A percentile compares a stretch with the other conserved stretches of the same genome.
These are phyloP conservation scores for Mortierella sp. DNA, from an alignment of 371 early-diverging fungal species.

Conservation along the genomic window DNA sequence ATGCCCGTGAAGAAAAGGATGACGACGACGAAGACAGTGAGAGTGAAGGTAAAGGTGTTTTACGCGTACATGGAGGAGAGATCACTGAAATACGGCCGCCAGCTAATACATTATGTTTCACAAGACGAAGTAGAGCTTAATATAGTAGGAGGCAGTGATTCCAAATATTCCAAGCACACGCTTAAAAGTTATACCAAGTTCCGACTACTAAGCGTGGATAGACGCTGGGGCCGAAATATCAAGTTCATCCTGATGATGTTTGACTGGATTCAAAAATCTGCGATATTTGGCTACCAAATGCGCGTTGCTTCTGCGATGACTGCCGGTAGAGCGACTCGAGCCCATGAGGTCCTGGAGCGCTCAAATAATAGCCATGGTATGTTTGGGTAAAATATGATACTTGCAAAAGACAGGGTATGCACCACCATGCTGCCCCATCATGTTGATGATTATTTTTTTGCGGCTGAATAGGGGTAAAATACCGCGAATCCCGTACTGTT, in stretches of 20 bases:
- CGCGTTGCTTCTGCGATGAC: slow-evolving; percentile 11
- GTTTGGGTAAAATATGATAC: not conserved
- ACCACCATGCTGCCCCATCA: too few relatives aligned
- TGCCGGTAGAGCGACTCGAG: slow-evolving; percentile 19
- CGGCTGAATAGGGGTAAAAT: slow-evolving; percentile 8
- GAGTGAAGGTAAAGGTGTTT: slow-evolving; percentile 13
- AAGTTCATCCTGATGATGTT: slow-evolving; percentile 38
- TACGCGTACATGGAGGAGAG: too few relatives aligned
- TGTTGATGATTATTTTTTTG: not conserved
- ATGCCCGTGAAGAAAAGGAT: not conserved
- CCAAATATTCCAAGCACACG: slow-evolving; percentile 12
- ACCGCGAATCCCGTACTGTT: slow-evolving; percentile 25
- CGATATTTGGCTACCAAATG: slow-evolving; percentile 22
- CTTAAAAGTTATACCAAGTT: slow-evolving; percentile 27
- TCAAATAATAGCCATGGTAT: slow-evolving; percentile 6
- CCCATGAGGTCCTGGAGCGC: slow-evolving; percentile 13
- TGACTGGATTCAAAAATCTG: slow-evolving; percentile 29
- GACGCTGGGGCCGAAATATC: slow-evolving; percentile 26
- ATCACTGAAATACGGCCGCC: too few relatives aligned
- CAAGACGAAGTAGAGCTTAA: not conserved
- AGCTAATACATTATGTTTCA: not conserved
- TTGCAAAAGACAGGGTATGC: too few relatives aligned
- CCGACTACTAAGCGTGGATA: slow-evolving; percentile 16
- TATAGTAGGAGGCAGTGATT: not conserved
- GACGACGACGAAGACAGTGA: not conserved